A percentile compares a stretch with the other conserved stretches of the same genome.
Evolutionary conservation across 345 rosid species (phyloP).

Genomic region (Luvunga scandens): DNA sequence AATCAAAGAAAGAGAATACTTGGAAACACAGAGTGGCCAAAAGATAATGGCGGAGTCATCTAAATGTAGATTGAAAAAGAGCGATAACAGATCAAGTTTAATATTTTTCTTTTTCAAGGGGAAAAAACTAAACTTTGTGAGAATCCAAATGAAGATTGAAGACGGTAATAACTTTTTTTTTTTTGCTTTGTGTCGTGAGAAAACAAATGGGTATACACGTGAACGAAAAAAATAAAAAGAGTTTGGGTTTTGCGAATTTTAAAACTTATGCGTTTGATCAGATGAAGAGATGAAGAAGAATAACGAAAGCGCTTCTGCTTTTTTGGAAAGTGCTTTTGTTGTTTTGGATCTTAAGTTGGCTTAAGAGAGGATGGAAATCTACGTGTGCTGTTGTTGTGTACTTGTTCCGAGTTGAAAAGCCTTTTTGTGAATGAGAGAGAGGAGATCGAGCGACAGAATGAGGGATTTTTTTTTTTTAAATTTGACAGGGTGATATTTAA

Average conservation of each 20-base stretch:
- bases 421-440: constrained; percentile 2
- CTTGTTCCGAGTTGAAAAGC: constrained; percentile 7
- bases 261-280: not conserved
- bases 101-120: not conserved
- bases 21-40: constrained; percentile 19
- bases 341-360: constrained; percentile 23
- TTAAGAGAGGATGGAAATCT: not conserved
- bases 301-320: not conserved
- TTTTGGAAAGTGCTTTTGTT: not conserved
- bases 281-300: not conserved
- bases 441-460: not conserved
- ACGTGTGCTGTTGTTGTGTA: not conserved
- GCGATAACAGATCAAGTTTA: constrained; percentile 16
- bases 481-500: constrained; percentile 7
- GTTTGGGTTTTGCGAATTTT: not conserved
- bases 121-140: constrained; percentile 18
- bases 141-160: constrained; percentile 26
- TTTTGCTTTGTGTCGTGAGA: not conserved
- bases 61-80: constrained; percentile 31
- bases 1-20: not conserved
- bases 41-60: constrained; percentile 24
- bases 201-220: not conserved
- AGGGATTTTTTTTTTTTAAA: not conserved
- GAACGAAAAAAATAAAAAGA: not conserved
- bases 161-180: constrained; percentile 25